Conservation (phyloP, 805 yeast genomes). For the Cyberlindnera bimundalis region DNA sequence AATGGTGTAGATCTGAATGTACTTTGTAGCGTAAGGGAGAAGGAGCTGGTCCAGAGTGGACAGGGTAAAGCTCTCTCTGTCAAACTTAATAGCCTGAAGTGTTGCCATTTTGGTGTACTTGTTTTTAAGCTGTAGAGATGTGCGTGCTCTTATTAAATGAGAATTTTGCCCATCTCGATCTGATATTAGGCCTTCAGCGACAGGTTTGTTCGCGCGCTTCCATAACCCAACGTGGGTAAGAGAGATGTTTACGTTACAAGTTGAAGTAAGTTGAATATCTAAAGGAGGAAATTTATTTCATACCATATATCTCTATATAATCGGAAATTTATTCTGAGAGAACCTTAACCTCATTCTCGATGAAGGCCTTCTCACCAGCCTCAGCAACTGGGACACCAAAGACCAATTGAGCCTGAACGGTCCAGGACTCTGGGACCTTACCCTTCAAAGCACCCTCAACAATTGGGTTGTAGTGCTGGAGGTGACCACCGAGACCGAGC, state of each 20-base stretch:
- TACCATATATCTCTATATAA: not conserved
- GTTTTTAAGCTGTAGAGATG: no score
- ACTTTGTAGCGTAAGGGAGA: constrained; percentile 76
- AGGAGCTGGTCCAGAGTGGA: constrained; percentile 75
- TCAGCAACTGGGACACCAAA: constrained; percentile 43
- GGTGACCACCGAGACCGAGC: constrained; percentile 46
- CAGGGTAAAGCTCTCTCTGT: constrained; percentile 42
- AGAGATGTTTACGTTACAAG: no score
- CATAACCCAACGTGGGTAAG: no score
- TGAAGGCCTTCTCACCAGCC: constrained; percentile 39
- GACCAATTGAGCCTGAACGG: constrained; percentile 46
- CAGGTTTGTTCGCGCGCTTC: no score
- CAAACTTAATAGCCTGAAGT: constrained; percentile 67
- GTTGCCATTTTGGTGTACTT: constrained; percentile 28
- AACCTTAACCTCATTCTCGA: constrained; percentile 40
- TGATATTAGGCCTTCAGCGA: no score
- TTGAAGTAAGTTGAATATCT: no score
- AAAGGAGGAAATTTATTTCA: not conserved
- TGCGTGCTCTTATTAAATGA: no score
- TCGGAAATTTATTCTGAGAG: constrained; percentile 18
- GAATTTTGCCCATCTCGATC: no score
- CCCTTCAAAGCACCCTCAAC: constrained; percentile 40
- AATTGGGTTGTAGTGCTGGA: constrained; percentile 50
- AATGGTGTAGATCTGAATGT: constrained; percentile 56
- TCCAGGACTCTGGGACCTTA: constrained; percentile 41